phyloP scores from a whole-genome alignment of 1,284 basidiomycete genomes.

The Ceratobasidium sp. region DNA sequence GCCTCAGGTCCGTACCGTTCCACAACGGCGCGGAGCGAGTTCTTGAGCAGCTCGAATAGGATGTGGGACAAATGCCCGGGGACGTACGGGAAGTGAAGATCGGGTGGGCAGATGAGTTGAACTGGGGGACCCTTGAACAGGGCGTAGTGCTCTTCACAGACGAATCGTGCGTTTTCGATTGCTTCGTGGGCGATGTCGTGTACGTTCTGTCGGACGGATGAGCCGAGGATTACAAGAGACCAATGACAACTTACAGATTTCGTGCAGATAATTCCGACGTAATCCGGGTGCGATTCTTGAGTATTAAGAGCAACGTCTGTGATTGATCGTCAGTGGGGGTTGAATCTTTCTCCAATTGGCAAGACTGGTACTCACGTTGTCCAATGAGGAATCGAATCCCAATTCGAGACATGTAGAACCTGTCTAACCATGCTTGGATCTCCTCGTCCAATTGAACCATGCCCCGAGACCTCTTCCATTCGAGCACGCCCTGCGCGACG shows the following conservation, averaged over 20 bases:
- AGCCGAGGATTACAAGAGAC: conserved; percentile 26
- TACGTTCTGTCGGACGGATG: conserved; percentile 69
- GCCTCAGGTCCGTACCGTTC: conserved; percentile 89
- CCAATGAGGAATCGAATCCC: conserved; percentile 96
- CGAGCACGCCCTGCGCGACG: conserved; percentile 84
- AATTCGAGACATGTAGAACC: conserved; percentile 97
- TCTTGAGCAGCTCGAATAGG: conserved; percentile 98
- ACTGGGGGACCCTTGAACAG: conserved; percentile 98
- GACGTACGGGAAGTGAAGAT: conserved; percentile 94
- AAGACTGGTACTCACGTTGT: conserved; percentile 69
- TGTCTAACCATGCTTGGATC: conserved; percentile 95
- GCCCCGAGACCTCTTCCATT: conserved; percentile 66
- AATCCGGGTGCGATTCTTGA: conserved; percentile 86
- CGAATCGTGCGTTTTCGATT: conserved; percentile 97
- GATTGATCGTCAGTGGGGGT: conserved; percentile 34
- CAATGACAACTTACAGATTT: conserved; percentile 69
- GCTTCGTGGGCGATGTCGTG: conserved; percentile 98
- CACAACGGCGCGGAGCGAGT: conserved; percentile 96
- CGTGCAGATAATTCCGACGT: conserved; percentile 99
- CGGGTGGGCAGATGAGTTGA: conserved; percentile 91
- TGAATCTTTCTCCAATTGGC: neutral
- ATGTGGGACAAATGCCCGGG: conserved; percentile 96
- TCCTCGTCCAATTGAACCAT: conserved; percentile 76
- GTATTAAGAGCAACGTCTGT: conserved; percentile 92
- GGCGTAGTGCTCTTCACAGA: conserved; percentile 97